Conservation (phyloP, 164 flowering plant species). For the Aristolochia fimbriata region DNA sequence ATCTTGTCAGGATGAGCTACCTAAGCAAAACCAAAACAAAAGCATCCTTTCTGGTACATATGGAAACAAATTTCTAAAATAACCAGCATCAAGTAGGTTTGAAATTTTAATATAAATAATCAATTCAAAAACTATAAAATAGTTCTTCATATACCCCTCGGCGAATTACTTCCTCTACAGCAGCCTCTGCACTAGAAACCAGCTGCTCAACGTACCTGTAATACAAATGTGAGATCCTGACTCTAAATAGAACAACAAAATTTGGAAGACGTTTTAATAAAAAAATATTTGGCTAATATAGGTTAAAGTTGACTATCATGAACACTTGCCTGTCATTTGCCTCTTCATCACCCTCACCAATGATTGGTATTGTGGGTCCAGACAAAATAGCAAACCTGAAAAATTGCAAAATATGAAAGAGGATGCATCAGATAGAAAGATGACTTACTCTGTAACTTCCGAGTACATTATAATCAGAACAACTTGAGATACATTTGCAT, state of each 20-base stretch:
- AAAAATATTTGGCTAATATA: background rate
- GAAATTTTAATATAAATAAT: background rate
- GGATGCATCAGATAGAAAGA: too few relatives aligned
- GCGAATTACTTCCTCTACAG: conserved; percentile 84
- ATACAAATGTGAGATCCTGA: conserved; percentile 4
- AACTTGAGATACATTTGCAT: too few relatives aligned
- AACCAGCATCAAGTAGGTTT: background rate
- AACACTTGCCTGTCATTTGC: conserved; percentile 81
- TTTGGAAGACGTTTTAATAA: background rate
- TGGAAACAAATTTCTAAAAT: background rate
- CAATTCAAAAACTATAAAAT: background rate
- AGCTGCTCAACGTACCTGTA: conserved; percentile 89
- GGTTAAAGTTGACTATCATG: background rate
- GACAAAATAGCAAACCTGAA: conserved; percentile 91
- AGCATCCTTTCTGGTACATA: too few relatives aligned
- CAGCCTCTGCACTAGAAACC: conserved; percentile 97
- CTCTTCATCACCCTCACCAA: conserved; percentile 95
- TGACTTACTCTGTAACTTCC: too few relatives aligned
- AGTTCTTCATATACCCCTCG: conserved; percentile 58
- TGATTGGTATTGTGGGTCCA: conserved; percentile 96
- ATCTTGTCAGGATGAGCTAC: conserved; percentile 95
- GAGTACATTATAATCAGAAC: too few relatives aligned
- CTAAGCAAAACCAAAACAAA: conserved; percentile 24
- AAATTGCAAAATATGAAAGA: background rate
- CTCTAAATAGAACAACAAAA: background rate